Percentiles rank a stretch among this genome's conserved stretches.
phyloP scores from a whole-genome alignment of 2,329 filamentous ascomycete genomes.

The Sclerotinia spermophila region DNA sequence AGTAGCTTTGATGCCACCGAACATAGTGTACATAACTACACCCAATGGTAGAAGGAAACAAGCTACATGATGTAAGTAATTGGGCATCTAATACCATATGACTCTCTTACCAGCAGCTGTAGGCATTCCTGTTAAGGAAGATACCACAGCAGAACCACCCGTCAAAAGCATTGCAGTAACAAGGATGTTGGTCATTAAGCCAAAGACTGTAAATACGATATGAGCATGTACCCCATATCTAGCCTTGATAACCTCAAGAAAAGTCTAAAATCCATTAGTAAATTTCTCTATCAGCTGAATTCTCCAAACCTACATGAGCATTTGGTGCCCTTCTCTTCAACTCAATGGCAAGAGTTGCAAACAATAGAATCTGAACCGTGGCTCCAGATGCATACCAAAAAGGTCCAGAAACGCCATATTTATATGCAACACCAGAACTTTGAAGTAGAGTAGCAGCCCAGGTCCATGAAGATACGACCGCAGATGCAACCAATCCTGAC shows the following conservation, averaged over 20 bases:
- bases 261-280: constrained; percentile 44
- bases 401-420: constrained; percentile 65
- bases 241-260: constrained; percentile 77
- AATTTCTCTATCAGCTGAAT: background rate
- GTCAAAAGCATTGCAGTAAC: constrained; percentile 88
- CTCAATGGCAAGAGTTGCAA: constrained; percentile 87
- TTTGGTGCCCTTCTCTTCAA: constrained; percentile 84
- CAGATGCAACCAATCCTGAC: constrained; percentile 79
- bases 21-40: constrained; percentile 75
- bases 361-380: constrained; percentile 82
- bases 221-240: constrained; percentile 73
- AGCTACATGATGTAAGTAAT: constrained; percentile 36
- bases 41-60: constrained; percentile 80
- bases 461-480: constrained; percentile 91
- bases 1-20: constrained; percentile 79
- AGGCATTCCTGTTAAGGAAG: constrained; percentile 66
- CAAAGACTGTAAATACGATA: constrained; percentile 76
- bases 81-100: background rate
- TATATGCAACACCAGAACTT: constrained; percentile 76
- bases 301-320: constrained; percentile 53
- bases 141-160: constrained; percentile 73
- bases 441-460: constrained; percentile 85
- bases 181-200: constrained; percentile 78
- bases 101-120: constrained; percentile 58
- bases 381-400: constrained; percentile 69